phyloP scores from a whole-genome alignment of 805 yeast species.

The Nakazawaea holstii region DNA sequence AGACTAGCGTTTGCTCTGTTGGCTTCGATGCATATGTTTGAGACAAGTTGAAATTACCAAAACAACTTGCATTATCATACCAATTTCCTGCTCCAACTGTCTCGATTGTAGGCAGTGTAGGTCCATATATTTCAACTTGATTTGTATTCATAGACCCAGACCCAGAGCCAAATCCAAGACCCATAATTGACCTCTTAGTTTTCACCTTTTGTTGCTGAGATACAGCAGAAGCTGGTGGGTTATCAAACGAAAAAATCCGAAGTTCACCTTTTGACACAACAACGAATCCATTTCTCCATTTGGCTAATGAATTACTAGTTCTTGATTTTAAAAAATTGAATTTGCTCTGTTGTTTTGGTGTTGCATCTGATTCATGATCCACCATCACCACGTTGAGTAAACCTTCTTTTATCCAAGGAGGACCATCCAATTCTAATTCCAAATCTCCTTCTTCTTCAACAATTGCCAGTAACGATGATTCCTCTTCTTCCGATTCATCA shows the following conservation, averaged over 20 bases:
- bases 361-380: slow-evolving; percentile 28
- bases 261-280: slow-evolving; percentile 67
- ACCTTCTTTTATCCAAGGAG: slow-evolving; percentile 80
- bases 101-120: slow-evolving; percentile 9
- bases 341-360: slow-evolving; percentile 13
- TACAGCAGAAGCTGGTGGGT: neutral
- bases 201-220: slow-evolving; percentile 7
- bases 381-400: slow-evolving; percentile 33
- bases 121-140: neutral
- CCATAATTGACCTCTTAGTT: slow-evolving; percentile 4
- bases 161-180: neutral
- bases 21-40: slow-evolving; percentile 41
- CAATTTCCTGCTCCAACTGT: slow-evolving; percentile 54
- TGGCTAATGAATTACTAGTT: neutral
- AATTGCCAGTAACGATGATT: slow-evolving; percentile 7
- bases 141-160: neutral
- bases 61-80: slow-evolving; percentile 56
- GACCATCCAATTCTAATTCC: slow-evolving; percentile 59
- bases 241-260: slow-evolving; percentile 47
- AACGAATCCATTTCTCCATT: slow-evolving; percentile 50
- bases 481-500: slow-evolving; percentile 3
- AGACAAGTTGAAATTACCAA: slow-evolving; percentile 47
- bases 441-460: slow-evolving; percentile 46
- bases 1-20: slow-evolving; percentile 12
- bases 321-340: slow-evolving; percentile 9